phyloP scores from a whole-genome alignment of 768 basidiomycete genomes.

The Phaffia australis region DNA sequence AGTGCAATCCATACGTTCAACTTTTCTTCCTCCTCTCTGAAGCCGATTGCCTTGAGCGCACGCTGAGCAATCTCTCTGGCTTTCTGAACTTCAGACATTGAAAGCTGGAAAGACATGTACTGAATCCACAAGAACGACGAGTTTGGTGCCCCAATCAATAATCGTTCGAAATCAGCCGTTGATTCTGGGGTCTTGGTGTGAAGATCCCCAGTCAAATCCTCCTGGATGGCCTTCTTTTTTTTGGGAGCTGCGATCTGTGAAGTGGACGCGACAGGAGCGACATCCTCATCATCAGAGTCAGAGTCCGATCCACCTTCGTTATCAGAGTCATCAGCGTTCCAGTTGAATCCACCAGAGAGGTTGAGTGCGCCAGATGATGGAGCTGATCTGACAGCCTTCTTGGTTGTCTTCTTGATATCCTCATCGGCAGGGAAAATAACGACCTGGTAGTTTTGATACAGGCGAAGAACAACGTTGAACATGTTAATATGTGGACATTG shows the following conservation, averaged over 20 bases:
- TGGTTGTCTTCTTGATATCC: constrained; percentile 30
- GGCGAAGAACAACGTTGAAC: background rate
- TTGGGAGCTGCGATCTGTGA: constrained; percentile 50
- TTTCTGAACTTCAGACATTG: constrained; percentile 91
- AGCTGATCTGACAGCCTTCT: constrained; percentile 17
- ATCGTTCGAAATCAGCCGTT: constrained; percentile 84
- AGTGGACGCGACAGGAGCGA: background rate
- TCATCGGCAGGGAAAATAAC: constrained; percentile 18
- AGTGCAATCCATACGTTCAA: constrained; percentile 95
- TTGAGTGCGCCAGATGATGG: constrained; percentile 26
- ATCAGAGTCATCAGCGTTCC: constrained; percentile 39
- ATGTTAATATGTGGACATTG: too few relatives aligned
- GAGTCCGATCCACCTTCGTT: constrained; percentile 29
- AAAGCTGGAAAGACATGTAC: constrained; percentile 97
- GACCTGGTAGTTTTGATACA: constrained; percentile 3
- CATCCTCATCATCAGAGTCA: constrained; percentile 7
- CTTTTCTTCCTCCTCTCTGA: constrained; percentile 91
- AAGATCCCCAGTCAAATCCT: constrained; percentile 63
- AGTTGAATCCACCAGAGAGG: constrained; percentile 37
- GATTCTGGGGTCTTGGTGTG: constrained; percentile 78
- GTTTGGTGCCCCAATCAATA: constrained; percentile 84
- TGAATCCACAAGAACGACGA: constrained; percentile 98
- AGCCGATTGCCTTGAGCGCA: constrained; percentile 76
- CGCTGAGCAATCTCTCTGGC: constrained; percentile 76
- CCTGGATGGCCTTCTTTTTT: constrained; percentile 37